Conservation (phyloP, 768 basidiomycete species). For the Rhizopogon sp. region DNA sequence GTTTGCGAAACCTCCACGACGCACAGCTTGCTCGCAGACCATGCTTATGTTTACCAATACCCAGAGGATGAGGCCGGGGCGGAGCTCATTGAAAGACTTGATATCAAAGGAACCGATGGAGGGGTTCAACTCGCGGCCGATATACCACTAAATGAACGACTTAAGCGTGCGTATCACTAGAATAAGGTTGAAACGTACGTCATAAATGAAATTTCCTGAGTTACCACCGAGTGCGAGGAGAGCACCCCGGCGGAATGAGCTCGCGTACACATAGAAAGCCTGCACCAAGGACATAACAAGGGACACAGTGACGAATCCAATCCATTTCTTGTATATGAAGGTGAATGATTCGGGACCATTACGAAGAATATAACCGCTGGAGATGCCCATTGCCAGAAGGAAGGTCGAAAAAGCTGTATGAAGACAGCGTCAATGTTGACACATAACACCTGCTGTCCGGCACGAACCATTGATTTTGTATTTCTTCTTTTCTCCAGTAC, state of each 20-base stretch:
- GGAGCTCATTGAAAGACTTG: constrained; percentile 49
- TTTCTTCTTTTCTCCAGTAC: constrained; percentile 69
- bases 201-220: constrained; percentile 80
- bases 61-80: constrained; percentile 81
- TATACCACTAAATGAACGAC: constrained; percentile 63
- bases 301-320: constrained; percentile 83
- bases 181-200: constrained; percentile 48
- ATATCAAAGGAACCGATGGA: constrained; percentile 71
- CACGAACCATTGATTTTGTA: constrained; percentile 94
- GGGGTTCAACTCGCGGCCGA: constrained; percentile 94
- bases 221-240: constrained; percentile 93
- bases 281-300: constrained; percentile 75
- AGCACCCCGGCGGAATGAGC: constrained; percentile 63
- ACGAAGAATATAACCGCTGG: constrained; percentile 62
- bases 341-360: constrained; percentile 80
- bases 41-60: constrained; percentile 84
- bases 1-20: constrained; percentile 55
- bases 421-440: neutral
- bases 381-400: constrained; percentile 73
- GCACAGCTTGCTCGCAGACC: constrained; percentile 85
- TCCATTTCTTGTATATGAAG: constrained; percentile 88
- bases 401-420: constrained; percentile 79
- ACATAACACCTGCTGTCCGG: neutral
- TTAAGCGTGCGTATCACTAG: neutral
- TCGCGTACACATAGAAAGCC: constrained; percentile 61